Percentiles rank a stretch among this genome's conserved stretches.
Evolutionary conservation across 345 rosid genomes (phyloP).

Genomic region (Populus euphratica): DNA sequence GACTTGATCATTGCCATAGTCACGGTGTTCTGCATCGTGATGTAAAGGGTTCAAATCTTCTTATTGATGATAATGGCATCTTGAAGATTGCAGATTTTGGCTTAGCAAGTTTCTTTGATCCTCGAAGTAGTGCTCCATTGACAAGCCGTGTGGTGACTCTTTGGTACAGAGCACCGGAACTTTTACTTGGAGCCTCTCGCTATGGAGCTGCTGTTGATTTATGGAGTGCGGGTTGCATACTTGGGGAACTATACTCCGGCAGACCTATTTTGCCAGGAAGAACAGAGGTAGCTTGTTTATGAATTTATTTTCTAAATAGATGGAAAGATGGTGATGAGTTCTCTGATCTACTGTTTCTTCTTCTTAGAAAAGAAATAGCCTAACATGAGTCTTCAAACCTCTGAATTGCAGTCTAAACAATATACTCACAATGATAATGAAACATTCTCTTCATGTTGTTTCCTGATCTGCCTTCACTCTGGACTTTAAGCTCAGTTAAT

Average conservation of each 20-base stretch:
- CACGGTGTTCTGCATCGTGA: conserved; percentile 84
- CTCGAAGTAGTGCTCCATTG: conserved; percentile 48
- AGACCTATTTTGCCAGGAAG: conserved; percentile 90
- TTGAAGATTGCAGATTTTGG: conserved; percentile 98
- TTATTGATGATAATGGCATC: conserved; percentile 68
- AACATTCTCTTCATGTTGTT: neutral
- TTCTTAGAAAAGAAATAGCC: neutral
- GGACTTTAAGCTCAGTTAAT: neutral
- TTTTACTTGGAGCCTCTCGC: conserved; percentile 79
- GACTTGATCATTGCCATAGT: conserved; percentile 91
- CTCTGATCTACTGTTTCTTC: neutral
- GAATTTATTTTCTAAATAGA: neutral
- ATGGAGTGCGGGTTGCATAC: conserved; percentile 97
- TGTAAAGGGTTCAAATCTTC: conserved; percentile 96
- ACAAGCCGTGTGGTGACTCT: conserved; percentile 98
- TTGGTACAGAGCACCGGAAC: conserved; percentile 99
- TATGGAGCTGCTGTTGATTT: conserved; percentile 88
- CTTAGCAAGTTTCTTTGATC: conserved; percentile 70
- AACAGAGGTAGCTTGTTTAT: conserved; percentile 62
- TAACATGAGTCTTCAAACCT: neutral
- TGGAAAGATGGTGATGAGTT: neutral
- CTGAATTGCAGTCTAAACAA: neutral
- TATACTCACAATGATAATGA: too few species aligned
- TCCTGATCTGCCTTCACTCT: neutral
- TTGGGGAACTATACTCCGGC: conserved; percentile 77